Evolutionary conservation across 2,329 filamentous ascomycete species (phyloP), one percentile per base, ranked within the genome.

Genomic region (Leptographium galeiforme): DNA sequence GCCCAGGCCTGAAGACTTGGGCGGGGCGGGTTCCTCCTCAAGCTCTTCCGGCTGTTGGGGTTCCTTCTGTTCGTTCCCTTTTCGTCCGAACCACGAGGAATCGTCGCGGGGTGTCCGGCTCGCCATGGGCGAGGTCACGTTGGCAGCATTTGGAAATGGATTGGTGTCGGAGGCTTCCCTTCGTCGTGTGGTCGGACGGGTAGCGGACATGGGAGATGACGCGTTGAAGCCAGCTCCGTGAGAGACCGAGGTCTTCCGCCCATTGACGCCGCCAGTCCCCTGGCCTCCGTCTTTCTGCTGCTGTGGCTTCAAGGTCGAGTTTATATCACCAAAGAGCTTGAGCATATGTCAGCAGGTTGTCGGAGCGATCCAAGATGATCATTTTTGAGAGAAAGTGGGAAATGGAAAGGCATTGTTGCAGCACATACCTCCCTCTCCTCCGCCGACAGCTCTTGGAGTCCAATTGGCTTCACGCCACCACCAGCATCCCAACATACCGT

Each of bases 241-340:
- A 16, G 90, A 93, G 49, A 95, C 69, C 1, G 90, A 96, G 16
- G 82, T 75, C 70, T 95, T 96, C 54, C 91, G 86, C 49, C 84
- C 79, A 53, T 85, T 83, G 12, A 76, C 63, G 12, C 74, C 44
- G 12, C 51, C 75, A 65, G 77, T 66, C 68, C 77, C 67, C 66
- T 77, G 66, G 66, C 81, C 71, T 44, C 80, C 76, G 61, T 84
- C 82, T 56, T 87, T 91, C 63, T 87, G 85, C 36, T 82, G 79
- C 19, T 87, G 87, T 10, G 87, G 85, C 69, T 97, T 97, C 60
- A 96, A 74, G 38, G 89, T 86, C 39, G 93, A 96, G 67, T 97
- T 98, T 64, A 98, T 89, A 58, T 94, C 93, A 50, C 79, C 70
- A 68, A 96, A 96, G 58, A 86, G 73, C 85, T 95, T 66, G 50